A percentile compares a stretch with the other conserved stretches of the same genome.
These are phyloP conservation scores for Dryas drummondii DNA, from an alignment of 306 rosid genomes.

Conservation along the genomic window DNA sequence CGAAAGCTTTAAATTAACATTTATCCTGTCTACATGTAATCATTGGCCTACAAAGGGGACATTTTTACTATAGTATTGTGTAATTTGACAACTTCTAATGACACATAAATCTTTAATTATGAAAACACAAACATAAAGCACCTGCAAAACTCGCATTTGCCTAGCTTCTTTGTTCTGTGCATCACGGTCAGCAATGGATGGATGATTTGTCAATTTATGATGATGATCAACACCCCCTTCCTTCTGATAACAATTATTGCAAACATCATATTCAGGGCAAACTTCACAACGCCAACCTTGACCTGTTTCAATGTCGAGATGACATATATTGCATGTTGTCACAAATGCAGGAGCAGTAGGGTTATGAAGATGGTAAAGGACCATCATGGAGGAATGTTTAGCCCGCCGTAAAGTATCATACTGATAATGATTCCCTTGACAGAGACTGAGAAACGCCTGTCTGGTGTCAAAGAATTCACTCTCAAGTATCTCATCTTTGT, in stretches of 20 bases:
- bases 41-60: neutral
- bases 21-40: neutral
- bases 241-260: constrained; percentile 91
- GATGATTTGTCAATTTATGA: constrained; percentile 93
- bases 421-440: constrained; percentile 99
- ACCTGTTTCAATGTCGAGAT: constrained; percentile 88
- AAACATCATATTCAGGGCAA: constrained; percentile 91
- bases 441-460: constrained; percentile 96
- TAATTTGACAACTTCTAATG: neutral
- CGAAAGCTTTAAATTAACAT: neutral
- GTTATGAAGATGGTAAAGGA: constrained; percentile 97
- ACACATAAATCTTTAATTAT: neutral
- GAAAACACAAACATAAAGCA: constrained; percentile 25
- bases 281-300: constrained; percentile 99
- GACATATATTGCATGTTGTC: constrained; percentile 69
- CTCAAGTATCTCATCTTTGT: constrained; percentile 95
- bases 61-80: neutral
- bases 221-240: constrained; percentile 83
- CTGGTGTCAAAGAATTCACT: constrained; percentile 99
- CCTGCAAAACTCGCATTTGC: constrained; percentile 83
- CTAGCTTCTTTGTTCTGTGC: constrained; percentile 98
- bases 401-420: constrained; percentile 97
- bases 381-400: constrained; percentile 99
- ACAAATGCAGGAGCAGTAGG: constrained; percentile 98
- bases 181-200: constrained; percentile 90